phyloP scores from a whole-genome alignment of 805 yeast species.

The Metschnikowia drakensbergensis region DNA sequence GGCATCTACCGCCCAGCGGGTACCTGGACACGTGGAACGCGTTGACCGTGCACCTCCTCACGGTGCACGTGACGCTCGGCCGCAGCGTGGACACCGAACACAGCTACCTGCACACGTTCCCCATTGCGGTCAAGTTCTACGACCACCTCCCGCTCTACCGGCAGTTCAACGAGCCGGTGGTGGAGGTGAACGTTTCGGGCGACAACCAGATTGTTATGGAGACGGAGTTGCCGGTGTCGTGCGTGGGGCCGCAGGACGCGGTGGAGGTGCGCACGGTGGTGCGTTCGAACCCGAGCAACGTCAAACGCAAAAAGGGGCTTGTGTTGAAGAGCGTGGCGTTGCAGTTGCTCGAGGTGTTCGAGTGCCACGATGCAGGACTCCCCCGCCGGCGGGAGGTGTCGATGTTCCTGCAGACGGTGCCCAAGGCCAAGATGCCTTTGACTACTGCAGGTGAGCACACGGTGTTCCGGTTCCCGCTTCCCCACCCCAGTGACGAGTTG shows the following conservation, averaged over 20 bases:
- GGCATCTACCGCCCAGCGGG: conserved; percentile 52
- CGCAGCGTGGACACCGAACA: conserved; percentile 28
- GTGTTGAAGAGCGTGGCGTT: conserved; percentile 44
- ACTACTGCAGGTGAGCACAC: conserved; percentile 27
- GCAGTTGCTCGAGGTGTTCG: conserved; percentile 52
- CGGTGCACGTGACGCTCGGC: conserved; percentile 36
- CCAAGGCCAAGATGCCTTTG: conserved; percentile 19
- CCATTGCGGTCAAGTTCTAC: conserved; percentile 52
- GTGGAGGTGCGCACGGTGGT: conserved; percentile 38
- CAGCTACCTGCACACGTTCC: conserved; percentile 36
- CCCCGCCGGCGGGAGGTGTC: conserved; percentile 46
- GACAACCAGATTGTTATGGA: conserved; percentile 49
- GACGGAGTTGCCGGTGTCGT: conserved; percentile 45
- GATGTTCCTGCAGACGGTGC: conserved; percentile 31
- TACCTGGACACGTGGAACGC: conserved; percentile 46
- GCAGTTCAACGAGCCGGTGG: conserved; percentile 51
- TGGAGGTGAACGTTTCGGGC: conserved; percentile 41
- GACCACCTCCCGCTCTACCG: conserved; percentile 54
- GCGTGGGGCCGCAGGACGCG: conserved; percentile 58
- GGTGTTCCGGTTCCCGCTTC: conserved; percentile 27
- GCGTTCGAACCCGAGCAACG: conserved; percentile 35
- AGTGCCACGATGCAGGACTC: conserved; percentile 49
- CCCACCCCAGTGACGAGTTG: conserved; percentile 35
- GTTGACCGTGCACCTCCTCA: conserved; percentile 43
- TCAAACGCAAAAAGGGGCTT: conserved; percentile 27